These are phyloP conservation scores for Immersiporthe knoxdaviesiana DNA, from an alignment of 2,329 filamentous ascomycete genomes.

Conservation along the genomic window DNA sequence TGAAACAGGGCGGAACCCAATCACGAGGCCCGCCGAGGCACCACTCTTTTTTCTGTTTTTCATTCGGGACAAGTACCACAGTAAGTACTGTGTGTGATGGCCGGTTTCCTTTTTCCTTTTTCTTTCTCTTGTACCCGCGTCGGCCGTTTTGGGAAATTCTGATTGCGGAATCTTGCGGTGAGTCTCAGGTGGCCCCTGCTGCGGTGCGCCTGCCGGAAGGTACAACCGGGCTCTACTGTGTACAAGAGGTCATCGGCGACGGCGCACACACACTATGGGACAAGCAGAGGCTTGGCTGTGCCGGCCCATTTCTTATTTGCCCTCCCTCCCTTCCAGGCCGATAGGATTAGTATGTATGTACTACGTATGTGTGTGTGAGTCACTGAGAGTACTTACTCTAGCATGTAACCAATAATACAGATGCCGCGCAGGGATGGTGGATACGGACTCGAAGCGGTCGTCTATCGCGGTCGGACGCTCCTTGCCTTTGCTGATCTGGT, in stretches of 20 bases:
- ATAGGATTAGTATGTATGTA: neutral
- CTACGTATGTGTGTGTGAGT: constrained; percentile 1
- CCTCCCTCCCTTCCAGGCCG: neutral
- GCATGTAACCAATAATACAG: neutral
- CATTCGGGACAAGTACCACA: too few species aligned
- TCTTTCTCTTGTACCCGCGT: neutral
- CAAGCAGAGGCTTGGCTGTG: neutral
- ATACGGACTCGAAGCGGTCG: neutral
- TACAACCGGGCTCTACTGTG: neutral
- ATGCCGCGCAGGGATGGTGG: neutral
- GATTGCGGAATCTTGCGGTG: constrained; percentile 14
- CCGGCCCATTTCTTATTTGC: neutral
- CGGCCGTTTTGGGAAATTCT: neutral
- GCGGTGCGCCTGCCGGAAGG: neutral
- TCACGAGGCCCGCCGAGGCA: constrained; percentile 9
- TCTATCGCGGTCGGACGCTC: constrained; percentile 9
- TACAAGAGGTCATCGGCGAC: neutral
- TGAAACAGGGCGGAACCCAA: constrained; percentile 13
- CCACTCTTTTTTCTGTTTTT: neutral
- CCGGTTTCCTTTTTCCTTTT: too few species aligned
- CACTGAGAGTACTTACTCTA: neutral
- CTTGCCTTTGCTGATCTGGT: neutral
- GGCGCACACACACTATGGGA: neutral
- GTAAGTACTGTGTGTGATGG: too few species aligned
- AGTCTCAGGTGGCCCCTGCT: constrained; percentile 21